These are phyloP conservation scores for Fistulina hepatica DNA, from an alignment of 1,284 basidiomycete genomes.

Conservation along the genomic window DNA sequence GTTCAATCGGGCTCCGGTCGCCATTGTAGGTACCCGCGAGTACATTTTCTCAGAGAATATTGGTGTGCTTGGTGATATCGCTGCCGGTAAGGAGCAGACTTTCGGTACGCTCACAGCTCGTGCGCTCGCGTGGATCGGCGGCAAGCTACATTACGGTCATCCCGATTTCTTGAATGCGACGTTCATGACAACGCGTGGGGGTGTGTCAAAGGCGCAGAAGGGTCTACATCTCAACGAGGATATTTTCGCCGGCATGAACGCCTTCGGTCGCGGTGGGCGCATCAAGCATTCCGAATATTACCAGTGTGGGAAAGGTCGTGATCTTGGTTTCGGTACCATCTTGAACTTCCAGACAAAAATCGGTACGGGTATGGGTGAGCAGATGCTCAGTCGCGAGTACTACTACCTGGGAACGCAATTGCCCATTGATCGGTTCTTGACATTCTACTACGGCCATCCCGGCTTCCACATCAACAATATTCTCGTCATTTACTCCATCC, in stretches of 20 bases:
- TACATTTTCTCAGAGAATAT: slow-evolving; percentile 99
- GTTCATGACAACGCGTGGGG: slow-evolving; percentile 98
- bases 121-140: slow-evolving; percentile 93
- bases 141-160: slow-evolving; percentile 97
- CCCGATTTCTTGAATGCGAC: slow-evolving; percentile 98
- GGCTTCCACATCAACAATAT: slow-evolving; percentile 99
- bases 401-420: slow-evolving; percentile 98
- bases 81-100: slow-evolving; percentile 99
- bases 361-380: slow-evolving; percentile 99
- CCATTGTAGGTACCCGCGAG: slow-evolving; percentile 97
- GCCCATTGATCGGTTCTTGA: slow-evolving; percentile 96
- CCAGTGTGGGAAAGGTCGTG: slow-evolving; percentile 97
- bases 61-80: slow-evolving; percentile 97
- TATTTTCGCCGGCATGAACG: slow-evolving; percentile 99
- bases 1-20: slow-evolving; percentile 85
- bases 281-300: slow-evolving; percentile 99
- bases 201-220: slow-evolving; percentile 99
- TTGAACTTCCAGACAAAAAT: slow-evolving; percentile 99
- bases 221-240: slow-evolving; percentile 98
- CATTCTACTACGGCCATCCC: slow-evolving; percentile 99
- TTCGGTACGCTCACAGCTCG: slow-evolving; percentile 99
- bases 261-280: slow-evolving; percentile 93
- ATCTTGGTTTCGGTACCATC: slow-evolving; percentile 98
- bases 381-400: slow-evolving; percentile 99
- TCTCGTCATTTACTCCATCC: slow-evolving; percentile 92